Evolutionary conservation across 805 yeast species (phyloP), one percentile per base, ranked within the genome.

Genomic region (Kluyveromyces lactis): DNA sequence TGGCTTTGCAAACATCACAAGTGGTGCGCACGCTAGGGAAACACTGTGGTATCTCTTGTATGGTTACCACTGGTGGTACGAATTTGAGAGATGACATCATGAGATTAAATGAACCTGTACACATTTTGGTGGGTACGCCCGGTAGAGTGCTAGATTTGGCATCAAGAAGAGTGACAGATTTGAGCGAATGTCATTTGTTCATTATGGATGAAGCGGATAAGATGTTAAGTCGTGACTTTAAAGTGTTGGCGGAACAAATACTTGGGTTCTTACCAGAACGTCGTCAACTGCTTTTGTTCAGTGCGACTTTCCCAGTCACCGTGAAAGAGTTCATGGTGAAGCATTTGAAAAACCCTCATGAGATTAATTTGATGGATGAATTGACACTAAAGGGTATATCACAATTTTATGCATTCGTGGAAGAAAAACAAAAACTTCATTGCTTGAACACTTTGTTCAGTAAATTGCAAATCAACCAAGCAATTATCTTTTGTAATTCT

Each of bases 181-280:
- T 92, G 44, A 78, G 85, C 40, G 83, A 81, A 46, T 86, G 95
- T 65, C 80, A 83, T 33, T 71, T 86, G 61, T 87, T 92, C 60
- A 80, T 94, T 39, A 87, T 92, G 97, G 98, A 92, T 64, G 98
- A 92, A 71, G 98, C 98, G 42, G 98, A 92, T 65, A 92, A 92
- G 64, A 85, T 92, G 83, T 74, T 92, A 44, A 78, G 92, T 28
- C 78, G 86, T 51, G 98, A 92, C 56, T 92, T 92, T 64, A 82
- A 83, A 50, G 75, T 77, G 26, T 80, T 89, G 41, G 85, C 90
- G 47, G 94, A 85, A 61, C 95, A 86, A 61, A 83, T 90, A 46
- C 71, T 92, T 52, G 69, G 71, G 33, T 85, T 82, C 56, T 79
- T 90, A 73, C 95, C 97, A 26, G 56, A 69, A 42, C 74, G 72